Conservation (phyloP, 2,329 filamentous ascomycete species). For the Arthrobotrys conoides region DNA sequence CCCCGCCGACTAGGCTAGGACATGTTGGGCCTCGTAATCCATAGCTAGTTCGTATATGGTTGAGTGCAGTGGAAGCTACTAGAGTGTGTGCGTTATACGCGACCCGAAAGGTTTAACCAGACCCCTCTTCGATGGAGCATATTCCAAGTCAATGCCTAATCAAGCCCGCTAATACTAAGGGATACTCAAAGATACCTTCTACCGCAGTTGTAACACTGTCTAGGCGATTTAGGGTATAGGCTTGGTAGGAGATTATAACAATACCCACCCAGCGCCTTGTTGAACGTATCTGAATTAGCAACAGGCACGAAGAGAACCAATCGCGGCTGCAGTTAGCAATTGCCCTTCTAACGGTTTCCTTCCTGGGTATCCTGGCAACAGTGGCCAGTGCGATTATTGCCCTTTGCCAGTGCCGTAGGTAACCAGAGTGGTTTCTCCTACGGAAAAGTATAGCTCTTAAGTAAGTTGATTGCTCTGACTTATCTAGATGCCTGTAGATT, state of each 20-base stretch:
- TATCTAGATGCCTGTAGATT: slow-evolving; percentile 13
- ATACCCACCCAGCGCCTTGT: slow-evolving; percentile 31
- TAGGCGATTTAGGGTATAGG: slow-evolving; percentile 45
- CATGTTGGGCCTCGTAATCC: slow-evolving; percentile 13
- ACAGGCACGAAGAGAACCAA: slow-evolving; percentile 27
- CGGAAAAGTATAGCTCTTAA: not conserved
- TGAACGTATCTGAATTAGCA: slow-evolving; percentile 28
- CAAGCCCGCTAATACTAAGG: slow-evolving; percentile 22
- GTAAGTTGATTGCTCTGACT: no score
- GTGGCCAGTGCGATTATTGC: slow-evolving; percentile 16
- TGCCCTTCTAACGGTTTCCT: slow-evolving; percentile 37
- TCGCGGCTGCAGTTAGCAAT: slow-evolving; percentile 35
- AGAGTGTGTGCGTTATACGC: slow-evolving; percentile 22
- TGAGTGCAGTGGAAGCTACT: slow-evolving; percentile 9
- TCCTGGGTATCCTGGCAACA: slow-evolving; percentile 46
- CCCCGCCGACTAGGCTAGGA: slow-evolving; percentile 14
- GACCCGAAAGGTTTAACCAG: slow-evolving; percentile 23
- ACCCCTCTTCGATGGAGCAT: slow-evolving; percentile 13
- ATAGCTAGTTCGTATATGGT: slow-evolving; percentile 20
- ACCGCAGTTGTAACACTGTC: slow-evolving; percentile 16
- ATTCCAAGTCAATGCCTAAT: slow-evolving; percentile 15
- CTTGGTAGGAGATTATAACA: slow-evolving; percentile 33
- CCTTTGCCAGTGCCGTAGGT: slow-evolving; percentile 32
- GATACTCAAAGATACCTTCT: slow-evolving; percentile 42
- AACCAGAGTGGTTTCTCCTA: slow-evolving; percentile 22